Evolutionary conservation across 1,284 basidiomycete species (phyloP).

Genomic region (Pyrrhoderma noxium): DNA sequence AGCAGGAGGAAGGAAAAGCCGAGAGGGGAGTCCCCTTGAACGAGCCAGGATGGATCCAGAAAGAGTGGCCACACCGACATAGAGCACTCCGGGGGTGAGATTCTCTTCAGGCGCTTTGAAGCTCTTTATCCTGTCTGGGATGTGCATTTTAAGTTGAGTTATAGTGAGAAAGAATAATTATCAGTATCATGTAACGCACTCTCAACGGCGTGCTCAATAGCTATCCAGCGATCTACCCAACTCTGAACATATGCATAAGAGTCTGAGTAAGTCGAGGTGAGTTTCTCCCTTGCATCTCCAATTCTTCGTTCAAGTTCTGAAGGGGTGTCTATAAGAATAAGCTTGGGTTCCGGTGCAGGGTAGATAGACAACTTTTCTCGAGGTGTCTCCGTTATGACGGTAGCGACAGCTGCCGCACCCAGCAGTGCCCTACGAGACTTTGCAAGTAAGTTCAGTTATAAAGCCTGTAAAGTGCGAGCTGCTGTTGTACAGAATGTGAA

Average conservation of each 20-base stretch:
- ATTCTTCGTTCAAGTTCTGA: slow-evolving; percentile 70
- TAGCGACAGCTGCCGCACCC: slow-evolving; percentile 9
- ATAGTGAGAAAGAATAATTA: neutral
- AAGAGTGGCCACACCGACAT: slow-evolving; percentile 82
- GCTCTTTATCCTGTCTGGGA: slow-evolving; percentile 69
- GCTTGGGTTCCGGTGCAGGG: slow-evolving; percentile 46
- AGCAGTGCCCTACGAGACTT: slow-evolving; percentile 13
- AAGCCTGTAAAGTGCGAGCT: neutral
- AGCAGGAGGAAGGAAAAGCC: slow-evolving; percentile 63
- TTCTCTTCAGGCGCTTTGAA: slow-evolving; percentile 74
- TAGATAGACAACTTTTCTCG: slow-evolving; percentile 65
- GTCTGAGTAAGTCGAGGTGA: slow-evolving; percentile 46
- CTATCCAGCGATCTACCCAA: slow-evolving; percentile 73
- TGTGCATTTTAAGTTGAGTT: neutral
- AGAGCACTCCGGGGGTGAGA: slow-evolving; percentile 79
- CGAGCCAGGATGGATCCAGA: slow-evolving; percentile 82
- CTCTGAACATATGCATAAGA: slow-evolving; percentile 60
- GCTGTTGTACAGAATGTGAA: neutral
- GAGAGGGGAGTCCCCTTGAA: slow-evolving; percentile 59
- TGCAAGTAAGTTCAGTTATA: neutral
- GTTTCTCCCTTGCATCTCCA: slow-evolving; percentile 52
- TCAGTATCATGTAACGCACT: slow-evolving; percentile 42
- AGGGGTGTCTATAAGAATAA: slow-evolving; percentile 65
- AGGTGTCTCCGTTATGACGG: neutral
- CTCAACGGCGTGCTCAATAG: slow-evolving; percentile 75